Conservation (phyloP, 2,329 filamentous ascomycete species). For the Botrytis byssoidea region DNA sequence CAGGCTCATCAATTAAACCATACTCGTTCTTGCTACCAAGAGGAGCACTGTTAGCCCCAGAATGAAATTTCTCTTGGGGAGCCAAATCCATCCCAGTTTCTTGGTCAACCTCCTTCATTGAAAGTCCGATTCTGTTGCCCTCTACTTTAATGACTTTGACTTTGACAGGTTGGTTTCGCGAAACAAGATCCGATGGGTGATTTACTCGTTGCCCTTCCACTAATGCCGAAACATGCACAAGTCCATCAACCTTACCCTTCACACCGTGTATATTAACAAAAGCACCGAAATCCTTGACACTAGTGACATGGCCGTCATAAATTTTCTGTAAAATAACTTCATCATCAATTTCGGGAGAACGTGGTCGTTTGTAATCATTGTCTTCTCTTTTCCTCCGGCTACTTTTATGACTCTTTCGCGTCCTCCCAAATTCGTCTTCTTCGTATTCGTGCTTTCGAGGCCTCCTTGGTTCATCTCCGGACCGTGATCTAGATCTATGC, state of each 20-base stretch:
- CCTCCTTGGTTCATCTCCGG: slow-evolving; percentile 45
- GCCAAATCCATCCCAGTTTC: slow-evolving; percentile 78
- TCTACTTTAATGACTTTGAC: slow-evolving; percentile 91
- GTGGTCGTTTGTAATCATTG: slow-evolving; percentile 62
- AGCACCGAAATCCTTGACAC: slow-evolving; percentile 91
- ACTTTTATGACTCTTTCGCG: slow-evolving; percentile 42
- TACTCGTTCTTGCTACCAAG: slow-evolving; percentile 64
- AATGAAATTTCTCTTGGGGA: slow-evolving; percentile 74
- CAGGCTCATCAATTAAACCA: slow-evolving; percentile 48
- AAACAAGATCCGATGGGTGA: slow-evolving; percentile 84
- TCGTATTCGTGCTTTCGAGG: slow-evolving; percentile 50
- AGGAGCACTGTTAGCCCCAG: slow-evolving; percentile 85
- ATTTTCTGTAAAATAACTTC: slow-evolving; percentile 78
- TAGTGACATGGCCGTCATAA: slow-evolving; percentile 86
- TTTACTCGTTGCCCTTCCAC: slow-evolving; percentile 82
- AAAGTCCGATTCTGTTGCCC: slow-evolving; percentile 76
- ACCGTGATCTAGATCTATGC: slow-evolving; percentile 54
- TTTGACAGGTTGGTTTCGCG: slow-evolving; percentile 78
- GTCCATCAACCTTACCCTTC: slow-evolving; percentile 81
- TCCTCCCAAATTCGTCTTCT: slow-evolving; percentile 59
- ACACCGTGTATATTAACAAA: slow-evolving; percentile 93
- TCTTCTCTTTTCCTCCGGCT: slow-evolving; percentile 45
- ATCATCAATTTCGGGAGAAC: slow-evolving; percentile 76
- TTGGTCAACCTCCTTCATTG: slow-evolving; percentile 98
- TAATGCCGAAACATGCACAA: slow-evolving; percentile 92